phyloP scores from a whole-genome alignment of 352 stramenopile species.

The Phytophthora colocasiae region DNA sequence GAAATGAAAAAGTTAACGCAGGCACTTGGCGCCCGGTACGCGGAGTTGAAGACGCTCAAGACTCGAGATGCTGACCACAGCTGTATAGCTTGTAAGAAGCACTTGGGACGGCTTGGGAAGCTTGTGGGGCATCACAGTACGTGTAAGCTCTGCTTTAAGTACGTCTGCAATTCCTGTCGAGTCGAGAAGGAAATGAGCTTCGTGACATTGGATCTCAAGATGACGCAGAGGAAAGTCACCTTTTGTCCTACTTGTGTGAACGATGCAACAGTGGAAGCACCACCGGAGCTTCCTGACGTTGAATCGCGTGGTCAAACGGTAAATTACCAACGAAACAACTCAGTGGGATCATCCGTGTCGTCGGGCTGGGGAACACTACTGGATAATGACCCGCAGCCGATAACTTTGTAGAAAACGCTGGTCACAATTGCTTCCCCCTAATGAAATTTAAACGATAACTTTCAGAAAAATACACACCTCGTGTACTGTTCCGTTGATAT shows the following conservation, averaged over 20 bases:
- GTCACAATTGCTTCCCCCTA: too few relatives aligned
- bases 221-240: slow-evolving; percentile 52
- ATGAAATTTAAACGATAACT: too few relatives aligned
- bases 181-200: slow-evolving; percentile 39
- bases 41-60: slow-evolving; percentile 25
- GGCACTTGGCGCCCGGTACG: slow-evolving; percentile 27
- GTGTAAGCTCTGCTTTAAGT: slow-evolving; percentile 39
- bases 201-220: slow-evolving; percentile 35
- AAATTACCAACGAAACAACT: slow-evolving; percentile 22
- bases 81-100: slow-evolving; percentile 25
- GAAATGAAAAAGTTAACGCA: slow-evolving; percentile 56
- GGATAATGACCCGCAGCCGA: slow-evolving; percentile 14
- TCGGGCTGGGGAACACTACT: slow-evolving; percentile 24
- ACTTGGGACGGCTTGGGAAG: slow-evolving; percentile 27
- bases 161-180: slow-evolving; percentile 34
- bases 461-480: too few relatives aligned
- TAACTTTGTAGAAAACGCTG: slow-evolving; percentile 1
- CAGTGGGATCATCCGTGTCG: slow-evolving; percentile 26
- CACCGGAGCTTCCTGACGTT: slow-evolving; percentile 22
- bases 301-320: slow-evolving; percentile 8
- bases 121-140: slow-evolving; percentile 27
- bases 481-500: too few relatives aligned
- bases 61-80: slow-evolving; percentile 19
- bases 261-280: slow-evolving; percentile 10
- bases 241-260: slow-evolving; percentile 34